Evolutionary conservation across 2,329 filamentous ascomycete species (phyloP).

Genomic region (Dothidotthia symphoricarpi): DNA sequence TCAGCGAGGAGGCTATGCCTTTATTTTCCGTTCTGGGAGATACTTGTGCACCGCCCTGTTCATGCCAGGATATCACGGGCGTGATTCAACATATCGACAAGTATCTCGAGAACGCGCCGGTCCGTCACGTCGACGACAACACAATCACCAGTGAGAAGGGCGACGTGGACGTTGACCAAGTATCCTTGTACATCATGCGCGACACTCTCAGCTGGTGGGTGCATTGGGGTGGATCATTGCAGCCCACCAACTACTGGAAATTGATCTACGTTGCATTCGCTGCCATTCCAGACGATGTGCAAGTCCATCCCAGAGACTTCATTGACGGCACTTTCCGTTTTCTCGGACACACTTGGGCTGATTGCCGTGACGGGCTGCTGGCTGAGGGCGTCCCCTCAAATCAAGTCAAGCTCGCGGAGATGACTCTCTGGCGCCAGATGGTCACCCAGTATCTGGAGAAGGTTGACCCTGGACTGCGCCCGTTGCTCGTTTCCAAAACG

Average conservation of each 20-base stretch:
- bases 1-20: no score
- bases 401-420: neutral
- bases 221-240: neutral
- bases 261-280: constrained; percentile 1
- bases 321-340: neutral
- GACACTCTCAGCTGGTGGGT: constrained; percentile 1
- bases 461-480: neutral
- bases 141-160: neutral
- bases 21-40: neutral
- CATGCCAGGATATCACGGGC: neutral
- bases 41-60: neutral
- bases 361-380: neutral
- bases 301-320: neutral
- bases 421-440: neutral
- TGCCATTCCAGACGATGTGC: neutral
- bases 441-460: neutral
- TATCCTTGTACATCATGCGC: neutral
- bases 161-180: neutral
- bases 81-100: neutral
- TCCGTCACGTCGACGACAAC: neutral
- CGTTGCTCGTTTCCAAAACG: neutral
- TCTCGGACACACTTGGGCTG: neutral
- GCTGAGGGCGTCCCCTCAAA: neutral
- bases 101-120: neutral
- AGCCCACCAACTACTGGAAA: neutral